Evolutionary conservation across 73 alveolate genomes (phyloP).

Genomic region (Tetrahymena thermophila): DNA sequence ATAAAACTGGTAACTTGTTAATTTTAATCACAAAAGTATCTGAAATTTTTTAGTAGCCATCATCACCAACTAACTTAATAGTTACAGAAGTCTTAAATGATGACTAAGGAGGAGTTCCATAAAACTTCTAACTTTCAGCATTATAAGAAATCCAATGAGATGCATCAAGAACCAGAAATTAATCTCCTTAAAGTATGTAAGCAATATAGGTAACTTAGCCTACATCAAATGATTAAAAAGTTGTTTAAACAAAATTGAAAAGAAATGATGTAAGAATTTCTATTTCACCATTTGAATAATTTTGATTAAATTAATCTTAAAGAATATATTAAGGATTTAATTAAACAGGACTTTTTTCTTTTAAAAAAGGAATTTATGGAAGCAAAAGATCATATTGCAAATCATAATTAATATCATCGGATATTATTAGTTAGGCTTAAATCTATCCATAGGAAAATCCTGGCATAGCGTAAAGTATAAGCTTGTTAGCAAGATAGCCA

Average conservation of each 20-base stretch:
- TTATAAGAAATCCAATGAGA: background rate
- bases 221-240: background rate
- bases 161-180: background rate
- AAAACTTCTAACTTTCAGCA: background rate
- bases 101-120: background rate
- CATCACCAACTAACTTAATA: background rate
- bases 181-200: background rate
- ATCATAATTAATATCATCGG: background rate
- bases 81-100: background rate
- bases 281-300: background rate
- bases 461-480: background rate
- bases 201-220: background rate
- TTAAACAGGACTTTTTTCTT: background rate
- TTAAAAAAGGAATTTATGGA: background rate
- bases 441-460: background rate
- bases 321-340: background rate
- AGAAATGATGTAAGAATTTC: background rate
- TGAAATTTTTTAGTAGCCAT: background rate
- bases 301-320: background rate
- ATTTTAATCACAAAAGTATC: background rate
- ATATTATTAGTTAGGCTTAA: background rate
- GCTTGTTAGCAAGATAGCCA: background rate
- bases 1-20: background rate
- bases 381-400: background rate
- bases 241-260: background rate